phyloP scores from a whole-genome alignment of 805 yeast species.

The Teunomyces kruisii region DNA sequence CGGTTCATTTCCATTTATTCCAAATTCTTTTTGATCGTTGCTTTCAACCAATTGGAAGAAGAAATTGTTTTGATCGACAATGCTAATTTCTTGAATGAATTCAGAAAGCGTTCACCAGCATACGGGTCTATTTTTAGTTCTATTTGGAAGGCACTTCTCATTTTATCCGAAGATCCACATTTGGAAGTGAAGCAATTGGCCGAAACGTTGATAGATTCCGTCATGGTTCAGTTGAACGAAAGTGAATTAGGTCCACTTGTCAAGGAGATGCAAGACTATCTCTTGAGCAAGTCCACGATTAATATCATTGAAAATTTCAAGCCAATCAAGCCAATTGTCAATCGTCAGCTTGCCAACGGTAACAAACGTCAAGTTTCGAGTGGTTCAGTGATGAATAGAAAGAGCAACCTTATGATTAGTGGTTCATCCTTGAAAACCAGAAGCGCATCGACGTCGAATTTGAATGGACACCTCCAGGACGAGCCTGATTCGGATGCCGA shows the following conservation, averaged over 20 bases:
- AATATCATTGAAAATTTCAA: constrained; percentile 40
- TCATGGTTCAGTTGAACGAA: constrained; percentile 61
- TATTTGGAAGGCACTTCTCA: constrained; percentile 81
- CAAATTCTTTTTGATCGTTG: constrained; percentile 79
- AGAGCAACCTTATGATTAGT: constrained; percentile 25
- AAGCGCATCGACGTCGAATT: constrained; percentile 25
- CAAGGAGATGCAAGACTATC: constrained; percentile 61
- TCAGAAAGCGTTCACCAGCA: constrained; percentile 69
- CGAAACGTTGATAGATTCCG: constrained; percentile 70
- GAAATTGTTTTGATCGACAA: constrained; percentile 69
- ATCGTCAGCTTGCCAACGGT: constrained; percentile 23
- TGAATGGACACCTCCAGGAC: constrained; percentile 10
- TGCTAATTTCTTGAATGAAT: constrained; percentile 60
- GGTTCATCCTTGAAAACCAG: constrained; percentile 29
- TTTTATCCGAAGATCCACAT: constrained; percentile 86
- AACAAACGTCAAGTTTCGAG: constrained; percentile 24
- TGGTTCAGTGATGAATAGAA: constrained; percentile 19
- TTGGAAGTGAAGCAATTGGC: constrained; percentile 74
- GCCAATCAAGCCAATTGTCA: constrained; percentile 39
- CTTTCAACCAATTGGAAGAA: constrained; percentile 79
- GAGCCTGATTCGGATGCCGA: constrained; percentile 22
- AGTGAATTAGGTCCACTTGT: constrained; percentile 67
- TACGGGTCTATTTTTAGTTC: constrained; percentile 85
- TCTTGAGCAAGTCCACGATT: constrained; percentile 50
- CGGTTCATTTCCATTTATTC: constrained; percentile 68